Conservation (phyloP, 805 yeast genomes). For the Lachancea sp. region DNA sequence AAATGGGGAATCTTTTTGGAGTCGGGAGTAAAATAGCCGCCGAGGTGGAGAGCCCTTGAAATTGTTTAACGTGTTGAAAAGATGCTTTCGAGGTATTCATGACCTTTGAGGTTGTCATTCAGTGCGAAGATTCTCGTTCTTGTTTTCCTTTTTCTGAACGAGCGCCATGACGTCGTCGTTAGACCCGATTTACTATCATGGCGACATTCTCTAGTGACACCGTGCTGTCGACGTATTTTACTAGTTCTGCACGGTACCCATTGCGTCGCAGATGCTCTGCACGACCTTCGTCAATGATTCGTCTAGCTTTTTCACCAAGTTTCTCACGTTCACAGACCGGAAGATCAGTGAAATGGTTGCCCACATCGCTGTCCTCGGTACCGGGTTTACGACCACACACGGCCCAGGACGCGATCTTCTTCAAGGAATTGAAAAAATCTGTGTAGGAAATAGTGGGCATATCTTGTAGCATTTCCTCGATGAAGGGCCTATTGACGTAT, state of each 20-base stretch:
- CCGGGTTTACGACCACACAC: slow-evolving; percentile 58
- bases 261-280: slow-evolving; percentile 31
- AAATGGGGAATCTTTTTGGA: too few relatives aligned
- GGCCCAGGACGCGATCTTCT: slow-evolving; percentile 81
- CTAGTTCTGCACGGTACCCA: slow-evolving; percentile 43
- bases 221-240: slow-evolving; percentile 50
- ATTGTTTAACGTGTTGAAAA: too few relatives aligned
- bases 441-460: slow-evolving; percentile 14
- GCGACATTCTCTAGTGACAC: slow-evolving; percentile 70
- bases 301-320: slow-evolving; percentile 62
- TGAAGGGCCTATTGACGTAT: slow-evolving; percentile 25
- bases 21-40: not conserved
- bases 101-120: too few relatives aligned
- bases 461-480: slow-evolving; percentile 41
- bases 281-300: slow-evolving; percentile 71
- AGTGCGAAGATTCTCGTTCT: too few relatives aligned
- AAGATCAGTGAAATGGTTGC: slow-evolving; percentile 43
- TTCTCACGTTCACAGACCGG: slow-evolving; percentile 43
- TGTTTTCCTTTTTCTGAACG: too few relatives aligned
- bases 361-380: slow-evolving; percentile 33
- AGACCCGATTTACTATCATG: slow-evolving; percentile 29
- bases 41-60: not conserved
- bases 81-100: too few relatives aligned
- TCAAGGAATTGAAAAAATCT: slow-evolving; percentile 42
- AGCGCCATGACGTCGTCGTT: too few relatives aligned